phyloP scores from a whole-genome alignment of 2,329 filamentous ascomycete genomes.

The Phialocephala sp. region DNA sequence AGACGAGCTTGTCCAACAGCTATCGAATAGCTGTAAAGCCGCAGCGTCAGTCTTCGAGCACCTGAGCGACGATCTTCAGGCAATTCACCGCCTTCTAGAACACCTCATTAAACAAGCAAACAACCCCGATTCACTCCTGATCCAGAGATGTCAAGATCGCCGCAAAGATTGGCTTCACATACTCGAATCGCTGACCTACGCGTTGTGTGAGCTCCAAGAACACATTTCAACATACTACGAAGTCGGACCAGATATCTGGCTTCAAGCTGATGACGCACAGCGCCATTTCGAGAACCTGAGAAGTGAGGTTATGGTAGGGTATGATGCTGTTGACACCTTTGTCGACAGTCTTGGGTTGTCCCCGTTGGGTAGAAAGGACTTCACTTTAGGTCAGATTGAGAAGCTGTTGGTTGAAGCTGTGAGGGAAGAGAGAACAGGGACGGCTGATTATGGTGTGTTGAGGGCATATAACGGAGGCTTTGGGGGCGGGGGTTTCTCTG shows the following conservation, averaged over 20 bases:
- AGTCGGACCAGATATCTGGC: constrained; percentile 1
- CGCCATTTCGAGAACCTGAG: constrained; percentile 2
- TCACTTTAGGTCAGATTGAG: constrained; percentile 12
- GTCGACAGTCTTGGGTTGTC: constrained; percentile 14
- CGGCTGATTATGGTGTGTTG: constrained; percentile 1
- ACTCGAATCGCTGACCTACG: constrained; percentile 11
- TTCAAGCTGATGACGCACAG: constrained; percentile 6
- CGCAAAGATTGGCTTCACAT: constrained; percentile 15
- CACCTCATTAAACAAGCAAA: constrained; percentile 12
- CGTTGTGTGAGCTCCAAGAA: constrained; percentile 15
- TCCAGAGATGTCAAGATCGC: constrained; percentile 15
- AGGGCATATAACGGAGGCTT: constrained; percentile 3
- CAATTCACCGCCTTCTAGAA: constrained; percentile 4
- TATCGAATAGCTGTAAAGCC: constrained; percentile 4
- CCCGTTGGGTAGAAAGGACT: constrained; percentile 8
- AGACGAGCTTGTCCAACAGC: neutral
- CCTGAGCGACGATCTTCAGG: constrained; percentile 2
- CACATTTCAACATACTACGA: constrained; percentile 1
- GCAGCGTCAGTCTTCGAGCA: constrained; percentile 6
- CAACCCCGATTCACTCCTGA: constrained; percentile 10
- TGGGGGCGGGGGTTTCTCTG: constrained; percentile 7
- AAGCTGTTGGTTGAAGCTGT: constrained; percentile 13
- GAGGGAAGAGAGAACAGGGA: constrained; percentile 6
- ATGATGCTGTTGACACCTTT: constrained; percentile 15
- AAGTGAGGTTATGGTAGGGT: constrained; percentile 5